Evolutionary conservation across 768 basidiomycete species (phyloP), one percentile per base, ranked within the genome.

Genomic region (Lyophyllum semitale): DNA sequence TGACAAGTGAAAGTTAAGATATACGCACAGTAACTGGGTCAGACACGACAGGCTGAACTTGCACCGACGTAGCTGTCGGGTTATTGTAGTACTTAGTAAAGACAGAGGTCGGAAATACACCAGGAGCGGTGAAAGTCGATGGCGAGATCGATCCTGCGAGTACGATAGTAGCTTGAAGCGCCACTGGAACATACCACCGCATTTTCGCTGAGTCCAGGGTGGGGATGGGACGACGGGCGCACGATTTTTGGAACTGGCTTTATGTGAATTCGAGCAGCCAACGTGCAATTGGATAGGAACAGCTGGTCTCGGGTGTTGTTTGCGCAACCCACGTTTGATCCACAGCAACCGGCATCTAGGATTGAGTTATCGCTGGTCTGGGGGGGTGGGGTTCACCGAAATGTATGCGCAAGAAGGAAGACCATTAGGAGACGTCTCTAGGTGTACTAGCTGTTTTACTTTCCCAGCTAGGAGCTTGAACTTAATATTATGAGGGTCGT

Each of bases 31-130:
- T 78, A 29, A 89, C 80, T 8, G 87, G 85, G 65, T 91, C 89
- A 13, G 87, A 82, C 33, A 91, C 79, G 55, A 89, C 77, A n/a
- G 89, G 89, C 69, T 91, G 89, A 3, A 84, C 84, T 65, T 91
- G 89, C 0, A 77, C 82, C 12, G 81, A 80, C 2, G 89, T 91
- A 29, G 82, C 85, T 1, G 87, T 90, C 29, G 89, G 88, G 59
- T 79, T 71, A 67, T 89, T 90, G 71, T 84, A 89, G 67, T 90
- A 91, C 48, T 75, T 65, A n/a, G 73, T 64, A 67, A 84, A 91
- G 35, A 79, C 70, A 5, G 84, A 80, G 1, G 87, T 87, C 1
- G 89, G 88, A 66, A 89, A 89, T 3, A 71, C 63, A 26, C 86
- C 87, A 4, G 85, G 79, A 5, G 70, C 86, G 3, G 85, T 82